Conservation (phyloP, 2,329 filamentous ascomycete species). For the Xenosphaeropsis pyriputrescens region DNA sequence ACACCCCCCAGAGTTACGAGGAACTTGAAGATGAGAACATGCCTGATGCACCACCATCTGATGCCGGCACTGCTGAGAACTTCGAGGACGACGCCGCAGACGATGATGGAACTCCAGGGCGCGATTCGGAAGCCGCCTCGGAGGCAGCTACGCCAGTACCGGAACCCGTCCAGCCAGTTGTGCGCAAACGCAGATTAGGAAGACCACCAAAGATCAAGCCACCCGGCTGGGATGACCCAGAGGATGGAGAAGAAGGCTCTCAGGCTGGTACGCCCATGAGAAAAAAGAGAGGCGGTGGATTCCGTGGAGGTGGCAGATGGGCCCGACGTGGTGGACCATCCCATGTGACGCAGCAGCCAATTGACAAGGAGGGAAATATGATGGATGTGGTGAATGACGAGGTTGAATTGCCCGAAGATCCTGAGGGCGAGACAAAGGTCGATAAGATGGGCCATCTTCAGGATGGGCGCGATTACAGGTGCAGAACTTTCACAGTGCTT, state of each 20-base stretch:
- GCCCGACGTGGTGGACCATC: constrained; percentile 50
- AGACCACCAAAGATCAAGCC: constrained; percentile 75
- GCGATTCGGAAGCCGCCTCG: constrained; percentile 33
- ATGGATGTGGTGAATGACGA: constrained; percentile 88
- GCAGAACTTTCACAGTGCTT: constrained; percentile 83
- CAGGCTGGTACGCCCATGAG: constrained; percentile 38
- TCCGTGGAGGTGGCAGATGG: constrained; percentile 48
- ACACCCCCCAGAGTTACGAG: constrained; percentile 28
- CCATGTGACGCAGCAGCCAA: constrained; percentile 67
- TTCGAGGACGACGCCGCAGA: constrained; percentile 30
- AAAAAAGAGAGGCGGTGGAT: constrained; percentile 44
- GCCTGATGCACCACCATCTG: constrained; percentile 20
- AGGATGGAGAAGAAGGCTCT: constrained; percentile 25
- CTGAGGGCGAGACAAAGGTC: constrained; percentile 84
- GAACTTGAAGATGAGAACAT: constrained; percentile 31
- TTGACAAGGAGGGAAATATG: constrained; percentile 88
- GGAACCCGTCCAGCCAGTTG: constrained; percentile 33
- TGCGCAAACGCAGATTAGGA: constrained; percentile 64
- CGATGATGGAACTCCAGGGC: constrained; percentile 22
- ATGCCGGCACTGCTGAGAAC: constrained; percentile 12
- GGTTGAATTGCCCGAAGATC: constrained; percentile 73
- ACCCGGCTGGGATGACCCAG: constrained; percentile 56
- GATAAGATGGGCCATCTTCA: constrained; percentile 75
- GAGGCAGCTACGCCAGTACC: constrained; percentile 16
- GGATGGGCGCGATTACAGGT: constrained; percentile 82